A percentile compares a stretch with the other conserved stretches of the same genome.
Conservation (phyloP, 768 basidiomycete species). For the Pholiota molesta region DNA sequence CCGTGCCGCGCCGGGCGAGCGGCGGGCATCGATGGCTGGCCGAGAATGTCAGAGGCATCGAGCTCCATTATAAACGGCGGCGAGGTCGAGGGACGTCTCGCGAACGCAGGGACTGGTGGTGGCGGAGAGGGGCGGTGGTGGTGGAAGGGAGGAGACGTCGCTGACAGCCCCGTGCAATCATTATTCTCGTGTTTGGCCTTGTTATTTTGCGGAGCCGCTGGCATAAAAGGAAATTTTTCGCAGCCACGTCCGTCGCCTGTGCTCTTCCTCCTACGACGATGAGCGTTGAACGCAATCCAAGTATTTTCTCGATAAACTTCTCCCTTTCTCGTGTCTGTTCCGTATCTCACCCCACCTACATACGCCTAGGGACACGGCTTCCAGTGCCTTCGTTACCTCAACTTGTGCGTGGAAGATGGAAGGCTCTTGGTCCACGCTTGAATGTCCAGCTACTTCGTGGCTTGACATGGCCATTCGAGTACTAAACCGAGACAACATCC, state of each 20-base stretch:
- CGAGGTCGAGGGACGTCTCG: constrained; percentile 21
- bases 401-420: constrained; percentile 76
- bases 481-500: constrained; percentile 70
- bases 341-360: constrained; percentile 53
- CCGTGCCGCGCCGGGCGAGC: constrained; percentile 29
- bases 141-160: constrained; percentile 29
- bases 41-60: constrained; percentile 76
- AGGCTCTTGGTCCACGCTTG: constrained; percentile 76
- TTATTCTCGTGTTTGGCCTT: constrained; percentile 34
- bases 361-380: constrained; percentile 78
- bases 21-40: constrained; percentile 50
- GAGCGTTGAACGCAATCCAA: constrained; percentile 13
- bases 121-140: constrained; percentile 34
- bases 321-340: constrained; percentile 18
- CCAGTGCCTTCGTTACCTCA: constrained; percentile 76
- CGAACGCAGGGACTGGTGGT: constrained; percentile 32
- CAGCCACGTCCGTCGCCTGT: constrained; percentile 6
- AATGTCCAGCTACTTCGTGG: constrained; percentile 53
- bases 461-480: constrained; percentile 68
- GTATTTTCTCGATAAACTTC: constrained; percentile 8
- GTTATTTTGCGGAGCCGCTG: constrained; percentile 27
- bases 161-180: constrained; percentile 27
- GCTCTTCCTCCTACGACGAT: constrained; percentile 15
- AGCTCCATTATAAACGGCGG: constrained; percentile 49
- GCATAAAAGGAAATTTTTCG: constrained; percentile 20